Conservation (phyloP, 805 yeast species). For the Starmerella stigmatis region DNA sequence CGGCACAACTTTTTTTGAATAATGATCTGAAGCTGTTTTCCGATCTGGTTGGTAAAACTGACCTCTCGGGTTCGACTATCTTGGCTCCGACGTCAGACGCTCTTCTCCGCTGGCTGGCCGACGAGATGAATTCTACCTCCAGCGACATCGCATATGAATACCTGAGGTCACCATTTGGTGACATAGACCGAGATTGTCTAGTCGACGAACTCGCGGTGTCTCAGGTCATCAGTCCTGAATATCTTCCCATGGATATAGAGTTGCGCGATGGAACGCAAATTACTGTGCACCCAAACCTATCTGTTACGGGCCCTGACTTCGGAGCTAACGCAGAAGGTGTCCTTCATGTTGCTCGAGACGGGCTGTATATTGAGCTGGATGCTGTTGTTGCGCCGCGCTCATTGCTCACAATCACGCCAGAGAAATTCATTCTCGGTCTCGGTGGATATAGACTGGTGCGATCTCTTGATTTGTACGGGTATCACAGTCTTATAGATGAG, state of each 20-base stretch:
- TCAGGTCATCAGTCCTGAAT: slow-evolving; percentile 8
- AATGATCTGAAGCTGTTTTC: slow-evolving; percentile 14
- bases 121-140: slow-evolving; percentile 3
- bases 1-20: slow-evolving; percentile 16
- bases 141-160: slow-evolving; percentile 16
- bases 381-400: slow-evolving; percentile 8
- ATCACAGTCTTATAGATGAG: slow-evolving; percentile 49
- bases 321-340: background rate
- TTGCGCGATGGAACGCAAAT: slow-evolving; percentile 20
- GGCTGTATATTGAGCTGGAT: slow-evolving; percentile 28
- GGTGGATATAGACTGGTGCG: slow-evolving; percentile 53
- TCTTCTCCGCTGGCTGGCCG: slow-evolving; percentile 8
- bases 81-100: slow-evolving; percentile 21
- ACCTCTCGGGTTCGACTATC: slow-evolving; percentile 5
- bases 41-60: slow-evolving; percentile 11
- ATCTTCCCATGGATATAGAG: slow-evolving; percentile 10
- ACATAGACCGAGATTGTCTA: slow-evolving; percentile 15
- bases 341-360: slow-evolving; percentile 36
- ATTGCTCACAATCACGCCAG: slow-evolving; percentile 38
- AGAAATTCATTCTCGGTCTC: slow-evolving; percentile 49
- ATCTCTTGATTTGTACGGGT: slow-evolving; percentile 54
- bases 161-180: slow-evolving; percentile 19
- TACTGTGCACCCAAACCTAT: slow-evolving; percentile 6
- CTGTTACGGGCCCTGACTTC: slow-evolving; percentile 6
- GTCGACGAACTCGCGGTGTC: slow-evolving; percentile 15